Evolutionary conservation across 2,329 filamentous ascomycete species (phyloP).

Genomic region (Delphinella strobiligena): DNA sequence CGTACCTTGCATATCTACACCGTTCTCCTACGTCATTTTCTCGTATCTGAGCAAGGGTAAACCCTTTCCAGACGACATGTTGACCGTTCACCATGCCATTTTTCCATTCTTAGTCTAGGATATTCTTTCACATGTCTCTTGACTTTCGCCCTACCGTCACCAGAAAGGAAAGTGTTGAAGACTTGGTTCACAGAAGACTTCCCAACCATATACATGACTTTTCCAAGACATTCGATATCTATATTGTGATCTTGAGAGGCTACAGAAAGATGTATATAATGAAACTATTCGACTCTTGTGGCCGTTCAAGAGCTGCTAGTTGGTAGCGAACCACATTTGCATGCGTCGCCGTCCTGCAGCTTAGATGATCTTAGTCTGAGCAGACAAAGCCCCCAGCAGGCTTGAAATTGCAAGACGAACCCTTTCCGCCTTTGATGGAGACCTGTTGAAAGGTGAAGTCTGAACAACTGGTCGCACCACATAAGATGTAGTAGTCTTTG

Average conservation of each 20-base stretch:
- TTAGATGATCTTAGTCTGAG: too few species aligned
- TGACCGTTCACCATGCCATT: too few species aligned
- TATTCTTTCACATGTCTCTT: not conserved
- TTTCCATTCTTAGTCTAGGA: not conserved
- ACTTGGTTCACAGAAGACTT: conserved; percentile 9
- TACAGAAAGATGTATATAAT: too few species aligned
- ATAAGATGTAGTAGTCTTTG: conserved; percentile 27
- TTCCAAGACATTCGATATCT: conserved; percentile 6
- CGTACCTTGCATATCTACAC: too few species aligned
- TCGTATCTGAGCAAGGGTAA: too few species aligned
- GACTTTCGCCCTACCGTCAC: conserved; percentile 4
- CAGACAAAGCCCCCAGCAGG: conserved; percentile 7
- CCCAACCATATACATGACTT: conserved; percentile 9
- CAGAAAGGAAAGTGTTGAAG: conserved; percentile 11
- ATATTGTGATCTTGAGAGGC: conserved; percentile 1
- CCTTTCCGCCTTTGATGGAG: conserved; percentile 22
- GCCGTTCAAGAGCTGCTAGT: too few species aligned
- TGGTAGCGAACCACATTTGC: too few species aligned
- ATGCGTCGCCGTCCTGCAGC: too few species aligned
- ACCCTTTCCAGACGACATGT: too few species aligned
- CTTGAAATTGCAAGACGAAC: conserved; percentile 7
- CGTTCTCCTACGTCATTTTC: too few species aligned
- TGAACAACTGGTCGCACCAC: conserved; percentile 27
- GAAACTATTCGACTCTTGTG: too few species aligned
- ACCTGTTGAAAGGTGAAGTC: conserved; percentile 26